Evolutionary conservation across 192 early-diverging fungal species (phyloP).

Genomic region (Coemansia sp.): DNA sequence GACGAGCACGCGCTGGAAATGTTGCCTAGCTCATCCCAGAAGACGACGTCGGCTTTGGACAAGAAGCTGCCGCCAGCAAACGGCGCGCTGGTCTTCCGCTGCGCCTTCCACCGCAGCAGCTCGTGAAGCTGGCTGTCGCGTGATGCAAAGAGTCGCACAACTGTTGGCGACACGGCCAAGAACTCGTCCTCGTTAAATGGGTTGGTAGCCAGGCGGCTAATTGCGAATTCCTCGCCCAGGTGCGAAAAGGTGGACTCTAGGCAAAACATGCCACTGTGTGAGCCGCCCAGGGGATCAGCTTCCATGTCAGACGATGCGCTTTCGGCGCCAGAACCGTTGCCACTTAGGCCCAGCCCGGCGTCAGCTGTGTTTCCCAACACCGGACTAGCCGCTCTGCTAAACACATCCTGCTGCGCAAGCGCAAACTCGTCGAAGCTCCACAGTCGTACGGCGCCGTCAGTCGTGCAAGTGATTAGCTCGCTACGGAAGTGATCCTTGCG

Average conservation of each 20-base stretch:
- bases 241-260: slow-evolving; percentile 42
- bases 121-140: slow-evolving; percentile 46
- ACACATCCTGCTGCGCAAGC: slow-evolving; percentile 45
- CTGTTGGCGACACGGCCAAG: slow-evolving; percentile 37
- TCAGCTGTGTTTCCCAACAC: background rate
- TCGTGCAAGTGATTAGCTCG: slow-evolving; percentile 53
- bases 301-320: slow-evolving; percentile 28
- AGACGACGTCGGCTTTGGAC: slow-evolving; percentile 34
- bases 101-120: slow-evolving; percentile 48
- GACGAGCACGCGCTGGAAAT: slow-evolving; percentile 51
- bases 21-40: slow-evolving; percentile 53
- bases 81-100: slow-evolving; percentile 21
- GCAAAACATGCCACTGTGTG: slow-evolving; percentile 23
- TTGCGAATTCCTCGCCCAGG: slow-evolving; percentile 30
- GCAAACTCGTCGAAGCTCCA: slow-evolving; percentile 59
- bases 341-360: slow-evolving; percentile 2
- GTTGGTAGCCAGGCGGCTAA: slow-evolving; percentile 30
- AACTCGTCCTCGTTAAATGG: slow-evolving; percentile 57
- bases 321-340: slow-evolving; percentile 18
- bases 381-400: slow-evolving; percentile 38
- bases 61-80: slow-evolving; percentile 50
- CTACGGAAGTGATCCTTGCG: slow-evolving; percentile 47
- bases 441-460: slow-evolving; percentile 44
- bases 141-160: slow-evolving; percentile 52
- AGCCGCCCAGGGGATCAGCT: background rate